Evolutionary conservation across 176 grass and related monocot genomes (phyloP), one percentile per base, ranked within the genome.

Genomic region (Pontederia paniculata): DNA sequence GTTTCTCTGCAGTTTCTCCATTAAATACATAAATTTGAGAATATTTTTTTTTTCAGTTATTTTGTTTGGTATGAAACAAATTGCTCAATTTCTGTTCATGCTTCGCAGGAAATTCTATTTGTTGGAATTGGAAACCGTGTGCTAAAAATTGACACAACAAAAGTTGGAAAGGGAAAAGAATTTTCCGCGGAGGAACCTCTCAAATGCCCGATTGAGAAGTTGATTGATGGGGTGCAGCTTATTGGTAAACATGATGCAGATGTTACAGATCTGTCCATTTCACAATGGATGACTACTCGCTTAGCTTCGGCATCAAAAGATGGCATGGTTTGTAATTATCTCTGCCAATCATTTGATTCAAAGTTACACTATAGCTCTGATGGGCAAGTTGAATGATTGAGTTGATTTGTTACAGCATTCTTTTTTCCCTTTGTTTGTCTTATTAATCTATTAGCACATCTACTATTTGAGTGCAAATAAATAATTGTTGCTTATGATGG

Each of bases 281-380:
- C 86, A 60, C 91, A 97, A 66, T 97, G 91, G 91, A 97, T 97
- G 91, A 90, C 77, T 50, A 97, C 86, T 0, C 91, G 86, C 25
- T 68, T 97, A 10, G 91, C 80, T 75, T 97, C 91, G 46, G 80
- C 82, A 68, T 97, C 91, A 20, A 90, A 84, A 83, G 86, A 97
- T 89, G 91, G 91, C 79, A 90, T 43, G 82, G 91, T 97, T 68
- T 71, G 77, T 81, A 52, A 41, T 44, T 58, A 37, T 58, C 31
- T 45, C 4, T 62, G 10, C 13, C 3, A 21, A 37, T 6, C 3
- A 37, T 0, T 37, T 37, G 28, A 37, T 37, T 37, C 5, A 37
- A 37, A 37, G 28, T 37, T 37, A 37, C 0, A 5, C 7, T 37
- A 37, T 37, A 37, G 28, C 28, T 1, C 28, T 37, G 28, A 37